Percentiles rank a stretch among this genome's conserved stretches.
Evolutionary conservation across 768 basidiomycete species (phyloP).

Genomic region (Amanita fuliginea): DNA sequence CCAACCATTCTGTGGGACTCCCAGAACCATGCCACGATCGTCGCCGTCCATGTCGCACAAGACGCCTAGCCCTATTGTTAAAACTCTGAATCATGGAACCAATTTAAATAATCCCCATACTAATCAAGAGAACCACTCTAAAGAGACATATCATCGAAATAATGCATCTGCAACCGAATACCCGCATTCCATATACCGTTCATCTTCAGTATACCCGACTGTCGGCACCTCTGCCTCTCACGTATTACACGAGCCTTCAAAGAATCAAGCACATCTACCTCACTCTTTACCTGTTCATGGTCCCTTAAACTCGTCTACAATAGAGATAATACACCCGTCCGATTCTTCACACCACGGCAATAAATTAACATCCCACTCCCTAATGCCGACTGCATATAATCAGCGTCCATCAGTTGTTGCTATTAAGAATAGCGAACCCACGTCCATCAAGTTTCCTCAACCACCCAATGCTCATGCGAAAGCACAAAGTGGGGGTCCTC

Average conservation of each 20-base stretch:
- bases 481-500: neutral
- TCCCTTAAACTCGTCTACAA: neutral
- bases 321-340: neutral
- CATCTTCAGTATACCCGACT: constrained; percentile 3
- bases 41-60: constrained; percentile 2
- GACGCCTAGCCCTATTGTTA: neutral
- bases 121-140: neutral
- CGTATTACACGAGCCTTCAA: neutral
- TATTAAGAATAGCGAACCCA: neutral
- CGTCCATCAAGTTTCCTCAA: neutral
- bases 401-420: neutral
- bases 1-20: neutral
- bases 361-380: neutral
- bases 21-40: neutral
- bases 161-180: constrained; percentile 1
- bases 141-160: neutral
- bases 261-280: neutral
- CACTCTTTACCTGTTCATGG: neutral
- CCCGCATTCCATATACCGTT: constrained; percentile 3
- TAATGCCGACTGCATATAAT: neutral
- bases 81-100: neutral
- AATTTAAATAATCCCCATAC: neutral
- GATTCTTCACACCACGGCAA: neutral
- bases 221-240: neutral
- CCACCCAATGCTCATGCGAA: neutral